Evolutionary conservation across 805 yeast species (phyloP), one percentile per base, ranked within the genome.

Genomic region (Zygosaccharomyces rouxii): DNA sequence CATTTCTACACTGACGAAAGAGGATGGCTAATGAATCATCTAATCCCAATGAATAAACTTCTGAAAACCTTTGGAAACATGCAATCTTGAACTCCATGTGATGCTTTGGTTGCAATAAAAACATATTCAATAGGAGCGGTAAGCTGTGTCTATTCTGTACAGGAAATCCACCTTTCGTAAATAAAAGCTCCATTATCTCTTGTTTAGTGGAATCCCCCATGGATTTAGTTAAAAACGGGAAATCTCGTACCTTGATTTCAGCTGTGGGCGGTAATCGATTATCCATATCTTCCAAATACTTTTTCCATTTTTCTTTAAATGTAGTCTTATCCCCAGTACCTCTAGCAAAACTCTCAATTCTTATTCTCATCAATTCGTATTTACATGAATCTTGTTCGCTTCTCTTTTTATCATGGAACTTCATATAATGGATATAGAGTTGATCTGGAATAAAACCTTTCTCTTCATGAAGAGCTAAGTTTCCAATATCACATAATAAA

Each of bases 231-330:
- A 66, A 39, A 23, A 55, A 21, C 4, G 68, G 64, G 47, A 60
- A 66, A 44, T 65, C 68, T 30, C 62, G 50, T 7, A 59, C 60
- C 7, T 53, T 39, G 14, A 56, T 51, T 3, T 9, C 30, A 1
- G 33, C 26, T 3, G 30, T 43, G 2, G 40, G 28, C 6, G 58
- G 53, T 3, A 63, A 48, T 2, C 13, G 23, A 21, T 57, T 50
- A 31, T 64, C 69, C 46, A 66, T 49, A 21, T 61, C 67, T 41
- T 58, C 55, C 11, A 65, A n/a, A 41, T 58, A 62, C 5, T 62
- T 60, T 37, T 62, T 62, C 70, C 70, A 66, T 42, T 63, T 63
- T 35, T 62, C 64, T 18, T 54, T 43, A 40, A 66, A 65, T 9
- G 40, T 31, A 1, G 57, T 55, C 40, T 51, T 51, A 1, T 28